phyloP scores from a whole-genome alignment of 2,329 filamentous ascomycete species.

The Cercospora berteroae region DNA sequence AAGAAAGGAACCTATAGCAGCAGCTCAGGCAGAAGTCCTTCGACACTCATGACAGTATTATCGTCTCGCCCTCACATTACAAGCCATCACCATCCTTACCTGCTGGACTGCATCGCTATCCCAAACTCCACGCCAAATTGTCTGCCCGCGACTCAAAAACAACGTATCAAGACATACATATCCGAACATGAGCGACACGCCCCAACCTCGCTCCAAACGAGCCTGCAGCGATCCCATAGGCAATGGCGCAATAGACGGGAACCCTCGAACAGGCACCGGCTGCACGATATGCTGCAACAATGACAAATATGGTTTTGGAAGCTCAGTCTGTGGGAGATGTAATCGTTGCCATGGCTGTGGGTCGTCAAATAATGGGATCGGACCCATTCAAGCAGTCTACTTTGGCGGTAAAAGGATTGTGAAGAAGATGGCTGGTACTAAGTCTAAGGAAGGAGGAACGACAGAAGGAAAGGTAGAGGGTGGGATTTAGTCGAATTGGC shows the following conservation, averaged over 20 bases:
- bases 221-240: conserved; percentile 17
- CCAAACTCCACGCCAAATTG: neutral
- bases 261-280: neutral
- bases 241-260: conserved; percentile 6
- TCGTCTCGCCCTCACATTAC: neutral
- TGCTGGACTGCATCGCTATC: neutral
- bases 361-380: conserved; percentile 19
- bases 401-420: conserved; percentile 17
- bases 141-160: neutral
- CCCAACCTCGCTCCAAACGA: neutral
- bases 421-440: conserved; percentile 10
- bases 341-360: conserved; percentile 21
- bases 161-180: neutral
- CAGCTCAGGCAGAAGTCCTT: neutral
- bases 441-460: neutral
- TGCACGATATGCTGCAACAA: conserved; percentile 16
- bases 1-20: neutral
- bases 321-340: conserved; percentile 19
- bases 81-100: neutral
- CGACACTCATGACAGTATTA: neutral
- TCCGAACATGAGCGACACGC: neutral
- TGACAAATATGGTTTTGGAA: conserved; percentile 19
- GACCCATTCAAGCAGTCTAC: conserved; percentile 21
- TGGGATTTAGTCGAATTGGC: neutral
- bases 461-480: neutral